Evolutionary conservation across 1,139 yeast species (phyloP), one percentile per base, ranked within the genome.

Genomic region (Wickerhamomyces sp.): DNA sequence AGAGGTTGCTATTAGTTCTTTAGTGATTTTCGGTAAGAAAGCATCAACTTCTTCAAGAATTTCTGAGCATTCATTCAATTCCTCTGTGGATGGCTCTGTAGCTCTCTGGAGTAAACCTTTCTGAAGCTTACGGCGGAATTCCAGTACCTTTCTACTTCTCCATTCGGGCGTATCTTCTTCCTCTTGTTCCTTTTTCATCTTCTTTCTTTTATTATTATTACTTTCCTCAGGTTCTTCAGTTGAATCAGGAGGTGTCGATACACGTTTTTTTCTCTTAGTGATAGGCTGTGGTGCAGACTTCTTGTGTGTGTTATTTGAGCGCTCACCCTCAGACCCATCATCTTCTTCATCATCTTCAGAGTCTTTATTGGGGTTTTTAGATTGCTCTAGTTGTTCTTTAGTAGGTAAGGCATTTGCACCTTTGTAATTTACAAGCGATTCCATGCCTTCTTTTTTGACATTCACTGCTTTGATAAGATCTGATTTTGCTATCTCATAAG

Each of bases 11-110:
- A 75, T 62, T 10, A 70, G 64, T 16, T 70, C 64, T 26, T 58
- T 61, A 29, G 69, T 67, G 14, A 55, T 45, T 56, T 65, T 44
- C 55, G 62, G 42, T 1, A 75, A 69, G 44, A 72, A 71, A 24
- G 67, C 71, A 26, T 61, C 69, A 30, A 75, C 59, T 35, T 74
- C 67, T 44, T 66, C 61, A 37, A 76, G 61, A 17, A 68, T 64
- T 41, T 67, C 59, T 30, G 77, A 55, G 8, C 76, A 70, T 13
- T 67, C 63, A 48, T 63, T 62, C 42, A 74, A 59, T 50, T 74
- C 80, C 37, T 71, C 74, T 3, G 68, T 68, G 3, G 45, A 41
- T 32, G 54, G 55, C 12, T 41, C 27, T 4, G 26, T 36, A 12
- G 28, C 35, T 36, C 52, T 43, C 36, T 60, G 67, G 8, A 54